Evolutionary conservation across 306 rosid species (phyloP), one percentile per base, ranked within the genome.

Genomic region (Corylus avellana): DNA sequence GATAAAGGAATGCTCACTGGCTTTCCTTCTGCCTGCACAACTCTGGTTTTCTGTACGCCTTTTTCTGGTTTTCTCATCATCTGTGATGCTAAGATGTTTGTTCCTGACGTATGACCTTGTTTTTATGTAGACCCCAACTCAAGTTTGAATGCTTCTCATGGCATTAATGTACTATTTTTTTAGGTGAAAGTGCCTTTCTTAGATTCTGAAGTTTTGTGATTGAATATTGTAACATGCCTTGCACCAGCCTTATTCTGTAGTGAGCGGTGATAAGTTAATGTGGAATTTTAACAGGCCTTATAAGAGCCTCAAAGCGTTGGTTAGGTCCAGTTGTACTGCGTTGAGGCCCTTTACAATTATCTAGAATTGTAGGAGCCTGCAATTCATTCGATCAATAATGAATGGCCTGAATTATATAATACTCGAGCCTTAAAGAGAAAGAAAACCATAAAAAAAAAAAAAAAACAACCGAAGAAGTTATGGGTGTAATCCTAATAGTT

Each of bases 81-180:
- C 20, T 59, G 66, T 50, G 50, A 75, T 62, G 29, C 62, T 76
- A 17, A 42, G 61, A 8, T 68, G 51, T 46, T 49, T 50, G 67
- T 67, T 80, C 70, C 27, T 66, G 47, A 20, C 74, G 62, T 67
- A 29, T 81, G 75, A 69, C 16, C 49, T 46, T 75, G 32, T 51
- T 35, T 57, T 50, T 12, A 12, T 3, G 35, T 25, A 12, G 51
- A 25, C 32, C 58, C 64, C 61, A 72, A 73, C 27, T 42, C 35
- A 22, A 27, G 55, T 20, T 70, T 79, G 78, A 37, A 17, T 72
- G 46, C 54, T 46, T 46, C 55, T 66, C 17, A 27, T 76, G 72
- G 72, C 51, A 68, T 16, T 72, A 6, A 22, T 22, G 12, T 72
- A 7, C 50, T 59, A 2, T 67, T 4, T 67, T 42, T 67, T 67